Evolutionary conservation across 2,329 filamentous ascomycete species (phyloP).

Genomic region (Ramularia endophylla): DNA sequence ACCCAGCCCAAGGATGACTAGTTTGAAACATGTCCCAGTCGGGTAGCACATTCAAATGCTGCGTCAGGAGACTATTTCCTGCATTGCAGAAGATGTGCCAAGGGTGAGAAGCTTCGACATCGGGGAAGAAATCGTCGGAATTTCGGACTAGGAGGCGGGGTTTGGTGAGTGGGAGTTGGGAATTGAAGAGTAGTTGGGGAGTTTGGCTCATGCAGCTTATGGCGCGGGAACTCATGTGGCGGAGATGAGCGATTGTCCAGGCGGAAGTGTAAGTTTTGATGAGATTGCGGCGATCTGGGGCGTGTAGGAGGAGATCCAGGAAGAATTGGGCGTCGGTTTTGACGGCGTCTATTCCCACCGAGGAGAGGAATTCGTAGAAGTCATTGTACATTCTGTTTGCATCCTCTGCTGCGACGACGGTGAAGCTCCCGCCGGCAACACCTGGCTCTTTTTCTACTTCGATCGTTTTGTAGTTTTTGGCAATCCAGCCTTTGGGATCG

Average conservation of each 20-base stretch:
- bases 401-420: constrained; percentile 68
- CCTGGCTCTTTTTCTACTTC: constrained; percentile 50
- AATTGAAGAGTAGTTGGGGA: constrained; percentile 79
- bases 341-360: constrained; percentile 72
- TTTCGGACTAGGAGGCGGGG: constrained; percentile 73
- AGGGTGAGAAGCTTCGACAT: constrained; percentile 70
- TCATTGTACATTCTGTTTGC: constrained; percentile 75
- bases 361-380: constrained; percentile 77
- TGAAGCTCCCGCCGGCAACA: constrained; percentile 60
- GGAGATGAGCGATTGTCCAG: constrained; percentile 72
- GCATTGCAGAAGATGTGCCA: constrained; percentile 97
- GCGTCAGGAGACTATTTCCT: constrained; percentile 75
- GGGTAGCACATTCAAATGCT: constrained; percentile 79
- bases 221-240: constrained; percentile 68
- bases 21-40: constrained; percentile 78
- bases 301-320: constrained; percentile 66
- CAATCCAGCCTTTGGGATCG: constrained; percentile 66
- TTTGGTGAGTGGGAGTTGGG: constrained; percentile 69
- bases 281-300: constrained; percentile 64
- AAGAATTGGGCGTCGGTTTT: constrained; percentile 94
- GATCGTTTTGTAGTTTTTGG: constrained; percentile 69
- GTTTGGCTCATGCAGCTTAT: constrained; percentile 95
- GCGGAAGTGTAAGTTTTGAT: constrained; percentile 75
- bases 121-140: constrained; percentile 87
- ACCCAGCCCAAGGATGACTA: constrained; percentile 63